Evolutionary conservation across 495 filamentous ascomycete genomes (phyloP).

Genomic region (Aspergillus mulundensis): DNA sequence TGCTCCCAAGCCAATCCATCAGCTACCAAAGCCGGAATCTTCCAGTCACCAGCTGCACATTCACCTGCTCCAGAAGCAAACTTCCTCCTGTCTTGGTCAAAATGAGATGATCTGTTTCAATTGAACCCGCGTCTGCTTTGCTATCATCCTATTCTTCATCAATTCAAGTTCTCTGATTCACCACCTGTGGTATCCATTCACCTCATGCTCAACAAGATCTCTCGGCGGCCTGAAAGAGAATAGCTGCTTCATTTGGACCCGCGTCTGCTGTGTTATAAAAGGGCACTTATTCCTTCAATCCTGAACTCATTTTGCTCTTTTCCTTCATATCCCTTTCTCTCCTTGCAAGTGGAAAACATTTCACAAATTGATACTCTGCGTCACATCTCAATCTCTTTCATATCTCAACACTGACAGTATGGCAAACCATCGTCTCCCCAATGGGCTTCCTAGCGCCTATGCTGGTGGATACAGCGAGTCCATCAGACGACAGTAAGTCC

Average conservation of each 20-base stretch:
- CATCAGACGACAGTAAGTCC: constrained; percentile 25
- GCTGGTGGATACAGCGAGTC: constrained; percentile 27
- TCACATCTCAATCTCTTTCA: no score
- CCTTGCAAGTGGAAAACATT: no score
- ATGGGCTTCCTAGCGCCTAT: constrained; percentile 17
- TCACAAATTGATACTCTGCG: no score
- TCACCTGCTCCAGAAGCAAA: no score
- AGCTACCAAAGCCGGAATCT: no score
- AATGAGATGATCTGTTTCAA: no score
- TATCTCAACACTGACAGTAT: not conserved
- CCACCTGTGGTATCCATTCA: not conserved
- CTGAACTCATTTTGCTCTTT: not conserved
- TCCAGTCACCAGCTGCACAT: no score
- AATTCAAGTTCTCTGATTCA: not conserved
- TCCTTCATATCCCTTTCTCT: not conserved
- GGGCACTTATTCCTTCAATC: not conserved
- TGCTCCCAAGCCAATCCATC: no score
- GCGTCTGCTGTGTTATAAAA: not conserved
- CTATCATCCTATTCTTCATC: not conserved
- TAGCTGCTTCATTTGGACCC: not conserved
- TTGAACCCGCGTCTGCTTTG: not conserved
- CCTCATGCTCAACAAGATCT: not conserved
- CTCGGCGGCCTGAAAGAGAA: not conserved
- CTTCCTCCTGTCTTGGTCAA: no score
- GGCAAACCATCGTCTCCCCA: not conserved